Base-by-base conservation (phyloP, 2,329 filamentous ascomycete genomes). In the Colletotrichum brevisporum region DNA sequence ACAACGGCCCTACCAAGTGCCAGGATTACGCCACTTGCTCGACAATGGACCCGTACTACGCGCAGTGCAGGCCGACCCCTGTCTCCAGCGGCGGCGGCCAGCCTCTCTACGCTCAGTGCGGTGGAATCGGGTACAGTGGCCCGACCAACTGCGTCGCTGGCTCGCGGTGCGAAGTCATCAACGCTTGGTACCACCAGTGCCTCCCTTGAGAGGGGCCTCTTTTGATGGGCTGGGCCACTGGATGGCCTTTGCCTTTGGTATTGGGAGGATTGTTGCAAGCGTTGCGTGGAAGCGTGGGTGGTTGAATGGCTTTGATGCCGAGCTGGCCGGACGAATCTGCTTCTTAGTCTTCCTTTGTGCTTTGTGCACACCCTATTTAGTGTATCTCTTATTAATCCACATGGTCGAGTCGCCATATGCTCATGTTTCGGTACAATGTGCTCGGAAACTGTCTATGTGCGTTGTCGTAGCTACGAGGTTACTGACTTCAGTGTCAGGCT, bases 131-230 rank as follows among this genome's bases (percentile, higher is more conserved):
- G 12, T 69, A 63, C 45, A 56, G 41, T 8, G 50, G 66, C 10
- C 47, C 62, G 15, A 66, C 61, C 4, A 21, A 2, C 3, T 69
- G 66, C 10, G 66, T 69, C 8, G n/a, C 48, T 13, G 66, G 66
- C 39, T 50, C 66, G 6, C 48, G n/a, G 5, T 69, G 66, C 31
- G n/a, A 16, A 10, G 56, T 56, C 1, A 41, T 59, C 27, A 69
- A 69, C 15, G 41, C 66, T 9, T 69, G 45, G 47, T 66, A 69
- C 50, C 56, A 61, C 6, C 66, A 69, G 16, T 69, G 66, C 18
- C 63, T 63, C 18, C 61, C 66, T 5, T 68, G 39, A 36, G 10
- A 6, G 6, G 5, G 31, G 10, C 8, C 8, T 8, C 31, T 36
- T 36, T 36, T 2, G 27, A 36, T 10, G 9, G 2, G 31, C 10